phyloP scores from a whole-genome alignment of 257 asterid species.

The Capsicum chinense region DNA sequence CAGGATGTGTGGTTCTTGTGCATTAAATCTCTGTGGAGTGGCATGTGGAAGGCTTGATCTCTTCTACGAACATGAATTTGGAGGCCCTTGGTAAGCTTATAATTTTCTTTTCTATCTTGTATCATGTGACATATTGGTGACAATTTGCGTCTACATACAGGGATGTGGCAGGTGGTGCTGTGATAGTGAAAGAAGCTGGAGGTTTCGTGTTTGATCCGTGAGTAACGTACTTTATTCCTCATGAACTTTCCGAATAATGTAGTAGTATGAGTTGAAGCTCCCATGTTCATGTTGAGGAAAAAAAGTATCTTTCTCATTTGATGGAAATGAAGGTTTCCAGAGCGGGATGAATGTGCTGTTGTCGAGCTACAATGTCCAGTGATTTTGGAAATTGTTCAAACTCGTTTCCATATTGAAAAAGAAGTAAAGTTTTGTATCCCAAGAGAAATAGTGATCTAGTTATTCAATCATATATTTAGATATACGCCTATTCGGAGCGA shows the following conservation, averaged over 20 bases:
- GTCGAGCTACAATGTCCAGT: neutral
- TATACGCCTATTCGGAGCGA: neutral
- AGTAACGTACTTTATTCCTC: conserved; percentile 37
- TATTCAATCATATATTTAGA: neutral
- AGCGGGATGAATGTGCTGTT: neutral
- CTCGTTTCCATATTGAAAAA: neutral
- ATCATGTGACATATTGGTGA: conserved; percentile 28
- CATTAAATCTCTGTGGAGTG: conserved; percentile 83
- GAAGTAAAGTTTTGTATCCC: neutral
- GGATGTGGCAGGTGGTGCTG: conserved; percentile 94
- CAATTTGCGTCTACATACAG: conserved; percentile 40
- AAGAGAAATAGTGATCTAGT: neutral
- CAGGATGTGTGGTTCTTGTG: conserved; percentile 90
- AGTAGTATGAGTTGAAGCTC: neutral
- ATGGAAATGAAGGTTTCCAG: neutral
- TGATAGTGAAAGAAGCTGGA: conserved; percentile 82
- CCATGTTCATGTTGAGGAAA: neutral
- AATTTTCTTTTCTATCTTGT: neutral
- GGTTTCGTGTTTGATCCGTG: conserved; percentile 85
- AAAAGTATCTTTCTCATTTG: neutral
- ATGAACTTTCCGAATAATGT: conserved; percentile 7
- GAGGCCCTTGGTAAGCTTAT: conserved; percentile 74
- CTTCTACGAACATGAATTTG: conserved; percentile 75
- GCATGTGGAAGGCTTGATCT: conserved; percentile 90
- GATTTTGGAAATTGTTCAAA: neutral